Evolutionary conservation across 345 rosid species (phyloP), one percentile per base, ranked within the genome.

Genomic region (Moricandia moricandioides): DNA sequence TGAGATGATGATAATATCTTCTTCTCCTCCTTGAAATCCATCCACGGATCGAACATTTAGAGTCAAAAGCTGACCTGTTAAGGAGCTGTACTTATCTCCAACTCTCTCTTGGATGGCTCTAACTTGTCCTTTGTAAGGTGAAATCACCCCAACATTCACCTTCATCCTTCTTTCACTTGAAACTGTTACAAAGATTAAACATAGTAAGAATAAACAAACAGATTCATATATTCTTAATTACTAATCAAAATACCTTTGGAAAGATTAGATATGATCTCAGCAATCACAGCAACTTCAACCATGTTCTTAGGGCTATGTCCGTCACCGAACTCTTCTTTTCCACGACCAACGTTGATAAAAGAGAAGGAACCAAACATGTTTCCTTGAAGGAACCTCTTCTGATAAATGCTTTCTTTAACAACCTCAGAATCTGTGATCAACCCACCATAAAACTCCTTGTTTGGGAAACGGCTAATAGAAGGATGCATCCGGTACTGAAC

Each of bases 401-500:
- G 55, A 55, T 83, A 84, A 51, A 40, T 34, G 9, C 49, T 62
- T 8, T 69, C 47, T 69, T 66, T 60, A 49, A 84, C 92, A 69
- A 39, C 58, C 1, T 62, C 6, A 13, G 83, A 84, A 62, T 88
- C 90, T 1, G 26, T 16, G 43, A 87, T 84, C 61, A 3, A 52
- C 2, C 79, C 79, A 27, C 0, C 2, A 47, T 90, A 90, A 51
- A 90, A 87, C 4, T 69, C 67, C 3, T n/a, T 51, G 39, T 76
- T 90, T 0, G 93, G 91, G 31, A 90, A 87, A 31, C 1, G 21
- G 33, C 93, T 88, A 5, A 90, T 88, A 2, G 81, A 77, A 5
- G 91, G 96, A 81, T 90, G 96, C 96, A 90, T 88, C 39, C 93
- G 75, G 49, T 88, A 87, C 63, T 86, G 91, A 24, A 81, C 79